Evolutionary conservation across 2,329 filamentous ascomycete species (phyloP), one percentile per base, ranked within the genome.

Genomic region (Colletotrichum scovillei): DNA sequence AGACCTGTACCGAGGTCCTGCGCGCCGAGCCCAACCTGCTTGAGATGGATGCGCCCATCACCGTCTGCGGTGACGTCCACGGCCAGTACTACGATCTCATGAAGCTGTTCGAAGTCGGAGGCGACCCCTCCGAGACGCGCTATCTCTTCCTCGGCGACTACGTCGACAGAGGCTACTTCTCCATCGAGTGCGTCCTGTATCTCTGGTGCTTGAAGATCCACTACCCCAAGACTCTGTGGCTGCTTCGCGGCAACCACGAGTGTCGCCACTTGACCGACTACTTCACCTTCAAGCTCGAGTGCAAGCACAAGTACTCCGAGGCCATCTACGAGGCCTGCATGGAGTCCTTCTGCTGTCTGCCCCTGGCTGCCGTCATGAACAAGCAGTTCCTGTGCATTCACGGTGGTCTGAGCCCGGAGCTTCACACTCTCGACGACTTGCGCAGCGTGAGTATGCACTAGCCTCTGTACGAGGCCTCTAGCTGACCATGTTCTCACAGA

Each of bases 331-430:
- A 99, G 80, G 96, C 97, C 70, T 98, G 97, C 86, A 97, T 98
- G 91, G 96, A 99, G 77, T 97, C 97, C 0, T 99, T 99, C 89
- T 99, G 97, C 86, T 90, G 93, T 76, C 87, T 99, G 76, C 97
- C 97, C 35, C 88, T 99, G 78, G 97, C 97, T 70, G 97, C 97
- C 32, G 92, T 99, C 77, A 99, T 99, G 97, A 99, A 99, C 90
- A 99, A 99, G 88, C 97, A 99, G 84, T 99, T 99, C 84, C 87
- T 99, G 77, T 99, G 97, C 83, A 98, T 99, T 78, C 97, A 99
- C 82, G 97, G 97, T 80, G 97, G 97, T 75, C 87, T 99, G 78
- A 98, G 95, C 82, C 97, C 97, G 7, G 97, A 99, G 84, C 87
- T 99, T 75, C 96, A 98, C 83, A 98, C 96, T 5, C 88, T 99